phyloP scores from a whole-genome alignment of 345 rosid genomes.

The Eucalyptus tenuipes region DNA sequence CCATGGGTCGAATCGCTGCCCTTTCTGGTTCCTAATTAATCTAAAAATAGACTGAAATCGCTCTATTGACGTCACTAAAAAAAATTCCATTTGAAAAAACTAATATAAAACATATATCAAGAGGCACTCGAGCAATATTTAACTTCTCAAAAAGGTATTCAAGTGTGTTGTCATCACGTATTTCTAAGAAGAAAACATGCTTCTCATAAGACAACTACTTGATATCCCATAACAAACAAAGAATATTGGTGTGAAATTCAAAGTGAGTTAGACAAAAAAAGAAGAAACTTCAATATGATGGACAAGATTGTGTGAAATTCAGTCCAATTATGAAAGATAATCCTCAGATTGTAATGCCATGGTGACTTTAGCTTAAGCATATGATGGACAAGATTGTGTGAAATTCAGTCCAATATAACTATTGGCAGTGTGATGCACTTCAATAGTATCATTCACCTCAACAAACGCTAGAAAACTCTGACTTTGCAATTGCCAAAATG shows the following conservation, averaged over 20 bases:
- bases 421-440: neutral
- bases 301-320: too few relatives aligned
- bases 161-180: constrained; percentile 33
- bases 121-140: constrained; percentile 19
- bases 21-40: constrained; percentile 12
- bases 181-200: constrained; percentile 47
- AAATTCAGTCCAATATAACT: neutral
- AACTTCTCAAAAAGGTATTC: constrained; percentile 34
- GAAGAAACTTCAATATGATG: too few relatives aligned
- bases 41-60: constrained; percentile 10
- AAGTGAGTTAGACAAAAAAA: too few relatives aligned
- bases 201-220: constrained; percentile 4
- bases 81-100: neutral
- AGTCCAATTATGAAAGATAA: too few relatives aligned
- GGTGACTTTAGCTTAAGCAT: neutral
- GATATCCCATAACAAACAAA: constrained; percentile 23
- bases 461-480: neutral
- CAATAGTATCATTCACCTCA: neutral
- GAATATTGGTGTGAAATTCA: too few relatives aligned
- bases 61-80: neutral
- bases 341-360: too few relatives aligned
- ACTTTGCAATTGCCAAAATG: neutral
- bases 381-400: neutral
- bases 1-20: constrained; percentile 12
- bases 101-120: constrained; percentile 11